Conservation (phyloP, 441 rosid genomes). For the Omphalea diandra region DNA sequence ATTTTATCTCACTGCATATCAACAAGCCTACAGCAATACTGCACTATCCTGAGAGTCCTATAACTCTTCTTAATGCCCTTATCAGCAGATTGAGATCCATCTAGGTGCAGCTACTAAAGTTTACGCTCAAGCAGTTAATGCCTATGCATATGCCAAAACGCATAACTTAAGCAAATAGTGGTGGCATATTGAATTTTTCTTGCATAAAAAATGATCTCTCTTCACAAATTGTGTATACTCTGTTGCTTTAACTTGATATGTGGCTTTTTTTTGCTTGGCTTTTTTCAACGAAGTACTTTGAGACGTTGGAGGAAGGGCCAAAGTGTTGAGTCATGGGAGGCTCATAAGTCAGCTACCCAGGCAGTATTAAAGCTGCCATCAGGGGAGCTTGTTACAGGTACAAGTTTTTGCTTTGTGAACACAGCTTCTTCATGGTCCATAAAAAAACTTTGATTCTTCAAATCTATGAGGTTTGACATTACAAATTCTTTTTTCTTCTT, state of each 20-base stretch:
- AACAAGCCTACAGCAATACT: background rate
- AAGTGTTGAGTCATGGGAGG: conserved; percentile 82
- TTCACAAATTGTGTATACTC: background rate
- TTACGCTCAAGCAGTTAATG: background rate
- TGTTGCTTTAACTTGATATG: conserved; percentile 9
- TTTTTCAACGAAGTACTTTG: conserved; percentile 55
- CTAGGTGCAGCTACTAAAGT: background rate
- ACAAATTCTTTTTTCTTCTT: too few relatives aligned
- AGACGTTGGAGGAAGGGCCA: conserved; percentile 86
- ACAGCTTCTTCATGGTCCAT: too few relatives aligned
- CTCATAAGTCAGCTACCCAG: conserved; percentile 86
- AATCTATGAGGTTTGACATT: background rate
- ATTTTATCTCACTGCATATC: background rate
- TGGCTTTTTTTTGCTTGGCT: conserved; percentile 21
- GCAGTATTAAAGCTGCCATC: conserved; percentile 82
- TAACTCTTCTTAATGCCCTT: background rate
- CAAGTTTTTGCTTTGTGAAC: conserved; percentile 4
- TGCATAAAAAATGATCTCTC: background rate
- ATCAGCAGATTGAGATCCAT: background rate
- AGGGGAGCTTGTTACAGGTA: conserved; percentile 95
- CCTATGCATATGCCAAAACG: too few relatives aligned
- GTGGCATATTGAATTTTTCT: background rate
- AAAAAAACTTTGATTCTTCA: too few relatives aligned
- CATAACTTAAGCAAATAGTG: background rate
- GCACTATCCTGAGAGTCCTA: background rate